Conservation (phyloP, 805 yeast genomes). For the Saccharomyces kudriavzevii region DNA sequence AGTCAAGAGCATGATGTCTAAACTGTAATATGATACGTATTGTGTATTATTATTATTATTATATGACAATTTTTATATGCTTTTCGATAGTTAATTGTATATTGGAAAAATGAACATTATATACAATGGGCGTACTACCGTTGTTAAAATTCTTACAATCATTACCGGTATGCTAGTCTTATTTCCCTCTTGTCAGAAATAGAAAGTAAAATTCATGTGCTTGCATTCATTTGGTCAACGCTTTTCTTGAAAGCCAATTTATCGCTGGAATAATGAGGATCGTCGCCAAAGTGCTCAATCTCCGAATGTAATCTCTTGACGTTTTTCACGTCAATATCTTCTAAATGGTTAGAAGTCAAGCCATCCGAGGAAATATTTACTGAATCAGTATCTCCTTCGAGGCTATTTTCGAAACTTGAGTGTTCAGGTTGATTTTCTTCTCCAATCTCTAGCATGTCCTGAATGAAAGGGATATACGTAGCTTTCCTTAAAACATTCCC, state of each 20-base stretch:
- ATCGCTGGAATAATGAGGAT: background rate
- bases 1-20: slow-evolving; percentile 30
- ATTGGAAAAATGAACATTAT: background rate
- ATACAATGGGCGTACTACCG: slow-evolving; percentile 1
- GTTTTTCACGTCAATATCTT: background rate
- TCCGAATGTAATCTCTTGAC: slow-evolving; percentile 1
- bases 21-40: slow-evolving; percentile 24
- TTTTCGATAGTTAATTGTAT: background rate
- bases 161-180: background rate
- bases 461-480: slow-evolving; percentile 24
- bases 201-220: background rate
- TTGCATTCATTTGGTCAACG: background rate
- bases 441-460: slow-evolving; percentile 11
- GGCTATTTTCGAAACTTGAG: slow-evolving; percentile 1
- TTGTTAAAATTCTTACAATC: background rate
- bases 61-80: background rate
- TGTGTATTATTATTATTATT: background rate
- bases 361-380: background rate
- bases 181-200: background rate
- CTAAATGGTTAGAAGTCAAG: background rate
- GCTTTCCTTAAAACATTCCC: slow-evolving; percentile 27
- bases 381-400: background rate
- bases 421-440: slow-evolving; percentile 2
- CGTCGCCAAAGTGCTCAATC: background rate
- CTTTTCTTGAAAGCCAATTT: background rate